Evolutionary conservation across 2,329 filamentous ascomycete genomes (phyloP).

Genomic region (Talaromyces marneffei): DNA sequence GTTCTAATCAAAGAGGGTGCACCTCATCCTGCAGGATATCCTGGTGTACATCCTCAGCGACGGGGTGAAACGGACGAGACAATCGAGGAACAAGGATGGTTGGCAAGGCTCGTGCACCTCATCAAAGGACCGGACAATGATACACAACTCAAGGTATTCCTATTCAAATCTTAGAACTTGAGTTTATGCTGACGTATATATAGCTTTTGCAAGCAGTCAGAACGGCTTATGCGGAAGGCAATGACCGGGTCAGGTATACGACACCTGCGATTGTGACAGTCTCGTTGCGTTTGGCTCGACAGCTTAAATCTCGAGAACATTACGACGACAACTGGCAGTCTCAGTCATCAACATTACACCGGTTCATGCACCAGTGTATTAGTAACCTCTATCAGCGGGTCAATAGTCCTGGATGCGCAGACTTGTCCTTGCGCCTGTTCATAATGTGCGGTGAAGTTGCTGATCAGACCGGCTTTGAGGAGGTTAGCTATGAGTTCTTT

Average conservation of each 20-base stretch:
- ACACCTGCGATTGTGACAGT: slow-evolving; percentile 87
- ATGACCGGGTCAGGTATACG: slow-evolving; percentile 92
- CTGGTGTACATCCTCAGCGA: slow-evolving; percentile 67
- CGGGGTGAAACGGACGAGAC: slow-evolving; percentile 93
- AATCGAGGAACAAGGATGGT: slow-evolving; percentile 94
- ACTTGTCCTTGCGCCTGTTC: slow-evolving; percentile 83
- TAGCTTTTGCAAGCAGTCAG: slow-evolving; percentile 77
- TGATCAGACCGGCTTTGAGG: slow-evolving; percentile 85
- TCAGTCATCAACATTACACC: slow-evolving; percentile 77
- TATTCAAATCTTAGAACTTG: too few relatives aligned
- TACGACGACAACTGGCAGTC: slow-evolving; percentile 69
- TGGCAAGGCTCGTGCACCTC: slow-evolving; percentile 86
- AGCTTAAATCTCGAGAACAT: slow-evolving; percentile 86
- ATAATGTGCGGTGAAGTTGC: slow-evolving; percentile 88
- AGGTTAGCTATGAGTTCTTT: slow-evolving; percentile 96
- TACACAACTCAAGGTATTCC: slow-evolving; percentile 70
- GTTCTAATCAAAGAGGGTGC: slow-evolving; percentile 92
- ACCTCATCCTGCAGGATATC: slow-evolving; percentile 76
- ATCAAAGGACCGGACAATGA: slow-evolving; percentile 80
- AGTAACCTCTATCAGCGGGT: slow-evolving; percentile 84
- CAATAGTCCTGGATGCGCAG: slow-evolving; percentile 71
- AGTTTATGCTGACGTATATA: not conserved
- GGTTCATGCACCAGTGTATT: slow-evolving; percentile 86
- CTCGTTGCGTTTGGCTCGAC: slow-evolving; percentile 80
- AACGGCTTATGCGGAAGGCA: slow-evolving; percentile 84